phyloP scores from a whole-genome alignment of 805 yeast genomes.

The Yamadazyma kitorensis region DNA sequence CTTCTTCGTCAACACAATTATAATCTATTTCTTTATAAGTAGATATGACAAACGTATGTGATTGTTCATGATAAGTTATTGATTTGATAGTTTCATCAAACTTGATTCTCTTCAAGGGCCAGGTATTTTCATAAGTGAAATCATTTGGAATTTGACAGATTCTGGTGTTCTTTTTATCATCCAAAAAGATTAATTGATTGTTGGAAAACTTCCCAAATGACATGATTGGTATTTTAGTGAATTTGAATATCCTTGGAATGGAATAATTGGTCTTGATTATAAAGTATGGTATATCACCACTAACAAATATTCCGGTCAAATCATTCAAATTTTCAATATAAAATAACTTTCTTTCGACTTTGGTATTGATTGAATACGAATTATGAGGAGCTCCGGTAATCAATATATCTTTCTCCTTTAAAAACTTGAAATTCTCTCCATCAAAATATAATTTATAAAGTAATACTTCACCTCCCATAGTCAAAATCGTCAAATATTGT shows the following conservation, averaged over 20 bases:
- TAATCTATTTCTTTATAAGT: conserved; percentile 59
- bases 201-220: conserved; percentile 59
- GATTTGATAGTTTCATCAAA: conserved; percentile 64
- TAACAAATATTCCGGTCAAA: conserved; percentile 58
- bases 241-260: conserved; percentile 60
- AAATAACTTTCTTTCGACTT: conserved; percentile 64
- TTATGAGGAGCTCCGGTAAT: conserved; percentile 81
- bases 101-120: conserved; percentile 53
- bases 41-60: conserved; percentile 62
- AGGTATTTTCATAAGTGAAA: conserved; percentile 54
- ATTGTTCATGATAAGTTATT: conserved; percentile 65
- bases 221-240: conserved; percentile 62
- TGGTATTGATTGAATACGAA: conserved; percentile 66
- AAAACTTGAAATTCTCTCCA: conserved; percentile 40
- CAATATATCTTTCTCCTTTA: conserved; percentile 42
- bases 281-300: conserved; percentile 71
- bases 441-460: conserved; percentile 59
- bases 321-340: conserved; percentile 58
- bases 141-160: conserved; percentile 47
- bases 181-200: conserved; percentile 68
- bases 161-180: conserved; percentile 66
- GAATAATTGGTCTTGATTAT: conserved; percentile 65
- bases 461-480: conserved; percentile 77
- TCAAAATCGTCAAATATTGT: conserved; percentile 66
- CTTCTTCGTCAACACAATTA: conserved; percentile 72